Percentiles rank a stretch among this genome's conserved stretches.
Evolutionary conservation across 2,329 filamentous ascomycete species (phyloP).

Genomic region (Metarhizium sp.): DNA sequence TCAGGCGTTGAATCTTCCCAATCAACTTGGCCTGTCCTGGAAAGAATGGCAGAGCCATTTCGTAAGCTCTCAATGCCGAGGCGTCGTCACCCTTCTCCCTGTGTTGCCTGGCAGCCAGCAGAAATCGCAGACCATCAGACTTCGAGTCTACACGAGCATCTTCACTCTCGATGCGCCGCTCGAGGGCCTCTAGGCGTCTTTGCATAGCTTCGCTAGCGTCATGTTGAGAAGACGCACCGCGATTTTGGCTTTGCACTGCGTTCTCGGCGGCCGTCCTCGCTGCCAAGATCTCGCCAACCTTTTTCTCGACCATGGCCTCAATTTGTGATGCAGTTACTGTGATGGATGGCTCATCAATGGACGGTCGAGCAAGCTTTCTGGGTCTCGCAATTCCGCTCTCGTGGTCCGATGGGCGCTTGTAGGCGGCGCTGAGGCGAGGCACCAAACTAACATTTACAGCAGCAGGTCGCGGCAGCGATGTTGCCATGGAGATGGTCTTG

Average conservation of each 20-base stretch:
- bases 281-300: conserved; percentile 81
- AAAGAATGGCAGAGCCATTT: conserved; percentile 75
- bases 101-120: conserved; percentile 88
- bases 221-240: conserved; percentile 23
- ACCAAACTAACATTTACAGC: conserved; percentile 17
- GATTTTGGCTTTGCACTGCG: conserved; percentile 19
- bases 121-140: conserved; percentile 72
- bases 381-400: conserved; percentile 30
- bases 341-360: conserved; percentile 20
- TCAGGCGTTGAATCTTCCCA: conserved; percentile 58
- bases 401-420: conserved; percentile 35
- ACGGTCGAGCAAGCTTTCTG: conserved; percentile 36
- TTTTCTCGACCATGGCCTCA: conserved; percentile 85
- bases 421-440: conserved; percentile 7
- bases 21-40: conserved; percentile 72
- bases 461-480: conserved; percentile 22
- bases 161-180: conserved; percentile 68
- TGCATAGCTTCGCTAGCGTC: conserved; percentile 71
- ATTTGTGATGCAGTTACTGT: conserved; percentile 65
- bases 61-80: conserved; percentile 76
- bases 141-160: conserved; percentile 57
- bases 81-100: conserved; percentile 73
- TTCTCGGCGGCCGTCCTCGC: conserved; percentile 49
- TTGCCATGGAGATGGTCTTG: conserved; percentile 13
- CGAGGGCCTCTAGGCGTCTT: conserved; percentile 70